These are phyloP conservation scores for Luzula sylvatica DNA, from an alignment of 176 grass and related monocot species.

Conservation along the genomic window DNA sequence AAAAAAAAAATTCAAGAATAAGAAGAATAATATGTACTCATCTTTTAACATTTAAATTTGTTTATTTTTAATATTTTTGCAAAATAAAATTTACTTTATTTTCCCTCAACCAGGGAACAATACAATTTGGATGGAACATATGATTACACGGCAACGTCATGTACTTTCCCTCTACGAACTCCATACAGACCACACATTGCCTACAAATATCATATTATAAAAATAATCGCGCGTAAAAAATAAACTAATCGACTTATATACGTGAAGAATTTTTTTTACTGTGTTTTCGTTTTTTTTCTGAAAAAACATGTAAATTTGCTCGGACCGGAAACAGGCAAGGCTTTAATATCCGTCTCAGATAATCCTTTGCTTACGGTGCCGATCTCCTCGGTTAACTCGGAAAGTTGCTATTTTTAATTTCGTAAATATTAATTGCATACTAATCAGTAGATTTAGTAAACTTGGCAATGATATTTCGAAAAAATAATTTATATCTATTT, in stretches of 20 bases:
- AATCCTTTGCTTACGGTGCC: constrained; percentile 27
- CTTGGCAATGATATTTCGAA: too few species aligned
- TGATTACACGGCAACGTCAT: constrained; percentile 34
- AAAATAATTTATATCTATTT: too few species aligned
- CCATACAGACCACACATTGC: constrained; percentile 36
- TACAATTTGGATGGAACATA: constrained; percentile 25
- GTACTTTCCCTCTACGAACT: not conserved
- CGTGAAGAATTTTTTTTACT: constrained; percentile 8
- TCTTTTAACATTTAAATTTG: too few species aligned
- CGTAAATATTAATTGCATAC: not conserved
- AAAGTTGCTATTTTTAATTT: constrained; percentile 7
- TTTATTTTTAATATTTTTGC: too few species aligned
- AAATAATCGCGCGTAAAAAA: not conserved
- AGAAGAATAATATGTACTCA: not conserved
- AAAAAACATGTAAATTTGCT: constrained; percentile 24
- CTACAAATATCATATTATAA: constrained; percentile 14
- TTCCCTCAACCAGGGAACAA: constrained; percentile 23
- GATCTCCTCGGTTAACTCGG: constrained; percentile 14
- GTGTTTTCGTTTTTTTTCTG: constrained; percentile 1
- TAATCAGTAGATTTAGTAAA: too few species aligned
- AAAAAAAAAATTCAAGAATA: not conserved
- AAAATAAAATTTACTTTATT: constrained; percentile 18
- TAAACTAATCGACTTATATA: not conserved
- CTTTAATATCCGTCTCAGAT: constrained; percentile 17
- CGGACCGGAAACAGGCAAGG: not conserved